These are phyloP conservation scores for Neurospora sp. DNA, from an alignment of 2,329 filamentous ascomycete species.

Conservation along the genomic window DNA sequence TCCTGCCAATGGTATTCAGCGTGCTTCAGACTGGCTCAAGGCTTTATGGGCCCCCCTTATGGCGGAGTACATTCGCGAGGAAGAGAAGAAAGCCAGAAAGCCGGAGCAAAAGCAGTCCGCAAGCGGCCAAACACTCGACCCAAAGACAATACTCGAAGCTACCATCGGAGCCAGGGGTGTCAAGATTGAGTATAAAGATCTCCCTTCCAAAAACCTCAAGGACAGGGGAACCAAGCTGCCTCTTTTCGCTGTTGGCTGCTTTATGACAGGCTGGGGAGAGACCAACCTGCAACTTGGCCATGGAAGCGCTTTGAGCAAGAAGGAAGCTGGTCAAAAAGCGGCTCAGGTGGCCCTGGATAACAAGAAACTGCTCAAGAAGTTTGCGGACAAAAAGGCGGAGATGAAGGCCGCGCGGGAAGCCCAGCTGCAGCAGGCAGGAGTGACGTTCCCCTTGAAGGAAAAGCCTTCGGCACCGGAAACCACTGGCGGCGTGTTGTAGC, in stretches of 20 bases:
- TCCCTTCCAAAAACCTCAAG: slow-evolving; percentile 40
- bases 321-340: slow-evolving; percentile 58
- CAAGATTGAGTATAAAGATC: slow-evolving; percentile 51
- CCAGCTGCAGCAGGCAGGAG: slow-evolving; percentile 3
- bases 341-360: slow-evolving; percentile 55
- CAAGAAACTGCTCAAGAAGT: slow-evolving; percentile 50
- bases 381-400: slow-evolving; percentile 37
- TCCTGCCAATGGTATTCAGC: slow-evolving; percentile 48
- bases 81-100: slow-evolving; percentile 24
- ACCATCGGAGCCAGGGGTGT: slow-evolving; percentile 47
- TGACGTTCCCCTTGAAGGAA: not conserved
- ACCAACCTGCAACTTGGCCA: slow-evolving; percentile 50
- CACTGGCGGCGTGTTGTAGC: not conserved
- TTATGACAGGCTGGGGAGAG: slow-evolving; percentile 61
- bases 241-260: slow-evolving; percentile 54
- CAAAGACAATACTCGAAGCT: slow-evolving; percentile 44
- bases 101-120: slow-evolving; percentile 8
- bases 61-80: slow-evolving; percentile 39
- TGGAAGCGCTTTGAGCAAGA: slow-evolving; percentile 57
- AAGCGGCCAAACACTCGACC: slow-evolving; percentile 10
- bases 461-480: not conserved
- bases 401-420: slow-evolving; percentile 26
- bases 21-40: slow-evolving; percentile 62
- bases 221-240: slow-evolving; percentile 44
- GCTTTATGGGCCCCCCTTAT: slow-evolving; percentile 63